A percentile compares a stretch with the other conserved stretches of the same genome.
Evolutionary conservation across 768 basidiomycete species (phyloP).

Genomic region (Leccinum boreale): DNA sequence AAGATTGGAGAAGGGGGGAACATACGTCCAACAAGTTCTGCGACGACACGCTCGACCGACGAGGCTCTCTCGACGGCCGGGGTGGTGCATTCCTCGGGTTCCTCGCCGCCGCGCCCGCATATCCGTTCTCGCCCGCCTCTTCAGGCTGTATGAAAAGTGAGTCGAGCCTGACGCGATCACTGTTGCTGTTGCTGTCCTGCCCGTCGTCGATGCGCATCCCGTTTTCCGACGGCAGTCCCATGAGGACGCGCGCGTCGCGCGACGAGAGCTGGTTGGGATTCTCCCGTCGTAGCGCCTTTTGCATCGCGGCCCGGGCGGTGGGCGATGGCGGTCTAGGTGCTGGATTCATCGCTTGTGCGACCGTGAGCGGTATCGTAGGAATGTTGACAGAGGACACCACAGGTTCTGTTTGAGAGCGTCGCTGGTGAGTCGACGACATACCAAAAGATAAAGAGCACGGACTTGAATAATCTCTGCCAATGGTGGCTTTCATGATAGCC

Average conservation of each 20-base stretch:
- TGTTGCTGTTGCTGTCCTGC: constrained; percentile 27
- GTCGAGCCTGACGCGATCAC: constrained; percentile 49
- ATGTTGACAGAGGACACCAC: constrained; percentile 97
- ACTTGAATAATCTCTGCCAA: constrained; percentile 91
- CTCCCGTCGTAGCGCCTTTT: constrained; percentile 81
- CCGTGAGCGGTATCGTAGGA: constrained; percentile 90
- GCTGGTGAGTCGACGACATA: neutral
- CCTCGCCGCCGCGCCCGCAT: constrained; percentile 15
- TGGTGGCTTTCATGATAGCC: constrained; percentile 98
- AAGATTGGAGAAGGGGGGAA: neutral
- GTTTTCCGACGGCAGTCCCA: constrained; percentile 48
- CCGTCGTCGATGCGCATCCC: constrained; percentile 17
- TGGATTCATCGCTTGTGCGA: constrained; percentile 96
- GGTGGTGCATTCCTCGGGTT: constrained; percentile 43
- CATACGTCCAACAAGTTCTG: constrained; percentile 20
- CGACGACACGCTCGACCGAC: constrained; percentile 38
- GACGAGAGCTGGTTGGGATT: constrained; percentile 80
- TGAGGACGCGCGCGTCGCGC: constrained; percentile 74
- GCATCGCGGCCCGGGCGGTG: constrained; percentile 79
- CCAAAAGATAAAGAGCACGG: constrained; percentile 26
- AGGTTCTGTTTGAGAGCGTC: constrained; percentile 52
- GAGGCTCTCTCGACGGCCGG: constrained; percentile 64
- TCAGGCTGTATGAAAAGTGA: constrained; percentile 51
- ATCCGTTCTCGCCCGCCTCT: constrained; percentile 16
- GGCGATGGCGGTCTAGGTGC: constrained; percentile 95